Evolutionary conservation across 805 yeast genomes (phyloP).

Genomic region (Pichia deserticola): DNA sequence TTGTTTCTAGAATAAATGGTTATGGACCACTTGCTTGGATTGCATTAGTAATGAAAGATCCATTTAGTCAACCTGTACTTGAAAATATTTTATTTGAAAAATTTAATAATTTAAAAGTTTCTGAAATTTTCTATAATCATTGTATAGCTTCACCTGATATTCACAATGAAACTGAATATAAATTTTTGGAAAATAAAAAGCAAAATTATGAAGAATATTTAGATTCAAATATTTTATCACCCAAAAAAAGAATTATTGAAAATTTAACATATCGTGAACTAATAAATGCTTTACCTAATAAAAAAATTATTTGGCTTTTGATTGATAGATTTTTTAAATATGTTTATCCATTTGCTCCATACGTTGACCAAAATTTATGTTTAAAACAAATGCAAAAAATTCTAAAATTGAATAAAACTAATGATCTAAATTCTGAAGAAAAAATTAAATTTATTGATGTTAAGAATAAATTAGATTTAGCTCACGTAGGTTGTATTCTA

Average conservation of each 20-base stretch:
- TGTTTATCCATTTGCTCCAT: slow-evolving; percentile 42
- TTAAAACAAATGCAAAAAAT: slow-evolving; percentile 23
- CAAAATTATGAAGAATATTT: background rate
- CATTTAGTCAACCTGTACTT: slow-evolving; percentile 31
- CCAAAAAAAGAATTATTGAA: slow-evolving; percentile 15
- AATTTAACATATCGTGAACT: slow-evolving; percentile 21
- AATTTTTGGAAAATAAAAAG: background rate
- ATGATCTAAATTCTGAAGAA: slow-evolving; percentile 27
- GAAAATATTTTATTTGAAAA: slow-evolving; percentile 24
- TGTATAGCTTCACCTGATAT: background rate
- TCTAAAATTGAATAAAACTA: slow-evolving; percentile 30
- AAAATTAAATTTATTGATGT: slow-evolving; percentile 28
- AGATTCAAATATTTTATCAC: slow-evolving; percentile 5
- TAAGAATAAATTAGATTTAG: slow-evolving; percentile 40
- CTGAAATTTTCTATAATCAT: background rate
- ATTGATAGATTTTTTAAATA: slow-evolving; percentile 38
- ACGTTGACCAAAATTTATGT: slow-evolving; percentile 32
- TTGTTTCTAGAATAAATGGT: slow-evolving; percentile 34
- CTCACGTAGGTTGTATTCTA: slow-evolving; percentile 37
- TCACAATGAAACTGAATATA: no score
- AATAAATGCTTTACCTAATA: slow-evolving; percentile 33
- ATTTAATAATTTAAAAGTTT: slow-evolving; percentile 22
- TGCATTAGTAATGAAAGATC: slow-evolving; percentile 41
- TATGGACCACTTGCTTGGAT: slow-evolving; percentile 48
- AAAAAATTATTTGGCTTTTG: slow-evolving; percentile 37